Conservation (phyloP, 2,329 filamentous ascomycete species). For the Pestalotiopsis sp. region DNA sequence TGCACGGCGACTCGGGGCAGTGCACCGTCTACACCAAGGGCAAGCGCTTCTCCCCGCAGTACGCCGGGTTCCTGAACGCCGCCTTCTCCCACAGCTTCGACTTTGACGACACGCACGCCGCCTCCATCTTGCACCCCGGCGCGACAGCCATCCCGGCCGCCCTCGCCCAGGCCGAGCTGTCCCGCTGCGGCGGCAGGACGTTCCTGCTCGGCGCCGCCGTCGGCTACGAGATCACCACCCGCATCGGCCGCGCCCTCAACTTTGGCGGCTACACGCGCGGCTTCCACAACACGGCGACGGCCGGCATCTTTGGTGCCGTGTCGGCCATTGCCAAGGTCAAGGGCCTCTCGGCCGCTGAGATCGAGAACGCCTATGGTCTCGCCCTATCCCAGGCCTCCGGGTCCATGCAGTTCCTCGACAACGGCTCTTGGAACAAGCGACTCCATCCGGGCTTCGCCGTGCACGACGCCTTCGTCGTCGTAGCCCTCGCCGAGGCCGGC, state of each 20-base stretch:
- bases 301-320: conserved; percentile 29
- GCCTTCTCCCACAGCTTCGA: conserved; percentile 44
- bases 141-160: conserved; percentile 40
- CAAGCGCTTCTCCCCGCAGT: conserved; percentile 35
- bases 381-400: conserved; percentile 28
- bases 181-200: conserved; percentile 28
- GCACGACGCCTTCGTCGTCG: conserved; percentile 28
- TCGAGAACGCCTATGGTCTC: conserved; percentile 27
- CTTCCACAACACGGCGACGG: conserved; percentile 30
- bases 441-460: conserved; percentile 31
- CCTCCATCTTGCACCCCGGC: conserved; percentile 42
- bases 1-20: conserved; percentile 23
- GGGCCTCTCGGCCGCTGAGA: conserved; percentile 18
- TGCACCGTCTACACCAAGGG: conserved; percentile 38
- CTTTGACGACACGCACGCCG: conserved; percentile 47
- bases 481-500: conserved; percentile 27
- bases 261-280: conserved; percentile 26
- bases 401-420: conserved; percentile 33
- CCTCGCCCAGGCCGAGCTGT: conserved; percentile 30
- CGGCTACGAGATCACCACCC: conserved; percentile 29
- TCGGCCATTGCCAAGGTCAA: conserved; percentile 26
- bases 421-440: conserved; percentile 31
- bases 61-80: conserved; percentile 43
- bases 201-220: conserved; percentile 33
- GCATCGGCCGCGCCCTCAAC: conserved; percentile 25